Evolutionary conservation across 2,329 filamentous ascomycete species (phyloP), one percentile per base, ranked within the genome.

Genomic region (Cordyceps javanica): DNA sequence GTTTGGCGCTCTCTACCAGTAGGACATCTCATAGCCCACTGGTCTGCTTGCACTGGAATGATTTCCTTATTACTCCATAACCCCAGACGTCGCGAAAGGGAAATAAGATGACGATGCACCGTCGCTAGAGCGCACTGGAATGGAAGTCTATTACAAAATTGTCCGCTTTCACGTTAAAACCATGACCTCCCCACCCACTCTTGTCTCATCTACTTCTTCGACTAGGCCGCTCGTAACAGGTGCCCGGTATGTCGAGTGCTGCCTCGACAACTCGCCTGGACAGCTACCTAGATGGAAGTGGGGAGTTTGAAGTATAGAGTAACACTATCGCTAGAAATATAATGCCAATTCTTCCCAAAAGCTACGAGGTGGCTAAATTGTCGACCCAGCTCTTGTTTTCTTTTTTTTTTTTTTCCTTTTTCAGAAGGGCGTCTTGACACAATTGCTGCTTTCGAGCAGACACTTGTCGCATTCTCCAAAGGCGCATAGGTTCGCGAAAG

Each of bases 191-290:
- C 11, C 6, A 32, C 8, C 45, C 44, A 32, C 28, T 7, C 3
- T 26, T 16, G 13, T 25, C 13, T 3, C 3, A 25, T 11, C 9
- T 11, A 21, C 7, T 7, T 11, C n/a, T 2, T 8, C 11, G 39
- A 23, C 39, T 32, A 6, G 30, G 30, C 39, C 19, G n/a, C 11
- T 21, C 45, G 26, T 50, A 9, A 8, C 30, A 7, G 10, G 23
- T n/a, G n/a, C 3, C 25, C 28, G 39, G 51, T 21, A 45, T 54
- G 51, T 25, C 39, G 19, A 5, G 21, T 30, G 51, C 51, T 54
- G 51, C 39, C 51, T 54, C 41, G 51, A 54, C 51, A 54, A 54
- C 51, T 25, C 32, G 26, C 48, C 13, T 5, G 30, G 14, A 50
- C 32, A 38, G 4, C 16, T 23, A n/a, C 36, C 36, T 6, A 6